A percentile compares a stretch with the other conserved stretches of the same genome.
These are phyloP conservation scores for Penicillium corylophilum DNA, from an alignment of 2,329 filamentous ascomycete species.

Conservation along the genomic window DNA sequence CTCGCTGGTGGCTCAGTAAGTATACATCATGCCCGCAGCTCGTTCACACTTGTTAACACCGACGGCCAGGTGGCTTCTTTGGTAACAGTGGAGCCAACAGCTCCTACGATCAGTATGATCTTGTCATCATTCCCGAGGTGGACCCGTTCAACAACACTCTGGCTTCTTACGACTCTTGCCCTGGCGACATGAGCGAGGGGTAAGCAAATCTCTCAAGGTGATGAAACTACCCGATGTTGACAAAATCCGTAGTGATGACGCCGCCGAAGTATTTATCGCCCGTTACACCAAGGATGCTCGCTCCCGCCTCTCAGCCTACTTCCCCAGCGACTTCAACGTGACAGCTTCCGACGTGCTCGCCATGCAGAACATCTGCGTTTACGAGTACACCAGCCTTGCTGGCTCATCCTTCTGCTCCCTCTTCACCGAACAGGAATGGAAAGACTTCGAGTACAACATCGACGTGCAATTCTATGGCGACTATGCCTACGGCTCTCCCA, in stretches of 20 bases:
- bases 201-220: conserved; percentile 1
- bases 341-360: conserved; percentile 53
- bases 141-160: conserved; percentile 54
- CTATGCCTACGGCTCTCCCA: conserved; percentile 50
- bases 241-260: conserved; percentile 19
- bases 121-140: conserved; percentile 54
- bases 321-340: conserved; percentile 50
- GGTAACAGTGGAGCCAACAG: conserved; percentile 27
- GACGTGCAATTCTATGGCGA: conserved; percentile 53
- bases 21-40: not conserved
- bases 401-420: conserved; percentile 53
- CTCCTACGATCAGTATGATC: conserved; percentile 35
- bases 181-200: conserved; percentile 34
- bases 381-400: conserved; percentile 53
- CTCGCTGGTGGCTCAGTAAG: conserved; percentile 44
- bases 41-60: not conserved
- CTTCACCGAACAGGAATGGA: conserved; percentile 57
- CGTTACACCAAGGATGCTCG: conserved; percentile 49
- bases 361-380: conserved; percentile 56
- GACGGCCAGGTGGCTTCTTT: conserved; percentile 20
- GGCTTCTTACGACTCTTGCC: conserved; percentile 53
- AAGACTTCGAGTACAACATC: conserved; percentile 53
- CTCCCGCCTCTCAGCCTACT: conserved; percentile 48
- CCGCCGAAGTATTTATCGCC: conserved; percentile 43
- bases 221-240: not conserved